These are phyloP conservation scores for Panellus pusillus DNA, from an alignment of 768 basidiomycete genomes.

Conservation along the genomic window DNA sequence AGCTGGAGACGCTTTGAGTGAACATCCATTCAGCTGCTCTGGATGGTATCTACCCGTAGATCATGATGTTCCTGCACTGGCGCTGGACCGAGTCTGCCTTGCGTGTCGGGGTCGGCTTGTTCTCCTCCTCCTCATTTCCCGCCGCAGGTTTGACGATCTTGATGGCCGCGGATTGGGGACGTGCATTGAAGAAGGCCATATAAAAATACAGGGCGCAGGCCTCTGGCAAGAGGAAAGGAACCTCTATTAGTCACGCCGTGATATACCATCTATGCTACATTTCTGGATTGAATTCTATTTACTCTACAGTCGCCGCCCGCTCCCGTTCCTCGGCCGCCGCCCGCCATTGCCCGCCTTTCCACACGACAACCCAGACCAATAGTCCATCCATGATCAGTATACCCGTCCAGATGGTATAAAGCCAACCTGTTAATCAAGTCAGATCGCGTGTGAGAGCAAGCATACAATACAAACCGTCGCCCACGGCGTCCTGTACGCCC, in stretches of 20 bases:
- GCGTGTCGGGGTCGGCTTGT: slow-evolving; percentile 31
- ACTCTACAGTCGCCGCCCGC: no score
- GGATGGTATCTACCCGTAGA: slow-evolving; percentile 68
- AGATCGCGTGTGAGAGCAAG: not conserved
- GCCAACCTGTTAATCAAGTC: slow-evolving; percentile 39
- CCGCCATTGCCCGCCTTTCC: slow-evolving; percentile 64
- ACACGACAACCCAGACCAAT: slow-evolving; percentile 59
- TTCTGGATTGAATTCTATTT: not conserved
- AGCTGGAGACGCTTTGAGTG: slow-evolving; percentile 41
- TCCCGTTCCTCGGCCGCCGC: slow-evolving; percentile 48
- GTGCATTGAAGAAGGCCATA: slow-evolving; percentile 68
- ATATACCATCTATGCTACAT: no score
- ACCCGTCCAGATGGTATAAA: slow-evolving; percentile 64
- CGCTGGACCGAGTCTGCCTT: slow-evolving; percentile 74
- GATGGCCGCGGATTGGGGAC: slow-evolving; percentile 65
- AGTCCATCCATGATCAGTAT: slow-evolving; percentile 53
- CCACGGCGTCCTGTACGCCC: slow-evolving; percentile 53
- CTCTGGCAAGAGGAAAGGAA: slow-evolving; percentile 1
- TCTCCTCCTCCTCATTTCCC: slow-evolving; percentile 41
- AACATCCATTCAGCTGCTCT: not conserved
- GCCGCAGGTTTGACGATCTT: slow-evolving; percentile 68
- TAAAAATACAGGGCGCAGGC: slow-evolving; percentile 11
- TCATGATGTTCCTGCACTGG: slow-evolving; percentile 88
- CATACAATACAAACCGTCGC: slow-evolving; percentile 55
- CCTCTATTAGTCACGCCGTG: slow-evolving; percentile 7